Percentiles rank a stretch among this genome's conserved stretches.
Conservation (phyloP, 495 filamentous ascomycete species). For the Rostrohypoxylon terebratum region DNA sequence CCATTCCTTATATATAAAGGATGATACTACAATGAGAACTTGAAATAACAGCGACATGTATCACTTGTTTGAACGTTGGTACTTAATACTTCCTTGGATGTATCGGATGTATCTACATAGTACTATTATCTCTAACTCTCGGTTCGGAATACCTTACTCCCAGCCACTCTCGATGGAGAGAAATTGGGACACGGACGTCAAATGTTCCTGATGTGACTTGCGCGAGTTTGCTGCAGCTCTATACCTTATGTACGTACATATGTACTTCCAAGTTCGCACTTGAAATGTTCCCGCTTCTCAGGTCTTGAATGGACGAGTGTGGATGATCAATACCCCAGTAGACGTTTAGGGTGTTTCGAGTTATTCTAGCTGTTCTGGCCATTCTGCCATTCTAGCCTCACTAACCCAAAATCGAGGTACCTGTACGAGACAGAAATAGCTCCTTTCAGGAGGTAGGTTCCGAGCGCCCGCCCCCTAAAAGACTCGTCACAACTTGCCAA, state of each 20-base stretch:
- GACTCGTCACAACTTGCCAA: constrained; percentile 19
- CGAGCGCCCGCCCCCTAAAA: constrained; percentile 27
- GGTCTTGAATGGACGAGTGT: constrained; percentile 22
- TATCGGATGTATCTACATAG: no score
- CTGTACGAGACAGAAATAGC: constrained; percentile 13
- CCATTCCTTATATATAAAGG: neutral
- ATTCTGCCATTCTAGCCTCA: constrained; percentile 18
- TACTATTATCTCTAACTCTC: neutral
- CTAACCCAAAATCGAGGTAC: constrained; percentile 21
- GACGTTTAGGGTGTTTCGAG: constrained; percentile 43
- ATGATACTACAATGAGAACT: neutral
- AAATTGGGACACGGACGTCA: constrained; percentile 6
- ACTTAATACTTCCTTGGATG: neutral
- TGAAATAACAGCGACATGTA: neutral
- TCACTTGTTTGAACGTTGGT: neutral
- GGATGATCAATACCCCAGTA: constrained; percentile 37
- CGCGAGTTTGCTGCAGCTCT: constrained; percentile 16
- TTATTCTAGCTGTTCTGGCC: constrained; percentile 31
- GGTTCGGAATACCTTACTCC: constrained; percentile 5
- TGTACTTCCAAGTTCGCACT: no score
- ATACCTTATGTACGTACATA: neutral
- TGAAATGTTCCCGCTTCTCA: neutral
- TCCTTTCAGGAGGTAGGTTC: constrained; percentile 16
- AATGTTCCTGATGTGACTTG: constrained; percentile 20
- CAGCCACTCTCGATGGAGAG: neutral